Conservation (phyloP, 805 yeast genomes). For the Millerago galiae region DNA sequence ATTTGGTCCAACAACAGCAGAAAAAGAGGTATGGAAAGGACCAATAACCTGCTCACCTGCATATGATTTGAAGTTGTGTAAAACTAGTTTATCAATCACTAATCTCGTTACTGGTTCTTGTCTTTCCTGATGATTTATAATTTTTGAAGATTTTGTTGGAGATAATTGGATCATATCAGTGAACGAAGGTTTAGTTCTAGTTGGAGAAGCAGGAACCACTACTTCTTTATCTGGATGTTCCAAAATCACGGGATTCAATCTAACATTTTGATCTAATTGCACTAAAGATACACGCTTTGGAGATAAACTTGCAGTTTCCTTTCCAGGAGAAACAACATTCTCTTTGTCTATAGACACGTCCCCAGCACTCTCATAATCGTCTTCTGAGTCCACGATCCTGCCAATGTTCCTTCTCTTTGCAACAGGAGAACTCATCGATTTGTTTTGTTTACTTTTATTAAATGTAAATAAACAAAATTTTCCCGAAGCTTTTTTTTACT, state of each 20-base stretch:
- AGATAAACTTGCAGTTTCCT: constrained; percentile 11
- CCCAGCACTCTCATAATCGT: constrained; percentile 10
- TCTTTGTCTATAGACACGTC: constrained; percentile 15
- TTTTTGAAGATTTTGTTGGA: constrained; percentile 31
- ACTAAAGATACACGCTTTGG: constrained; percentile 21
- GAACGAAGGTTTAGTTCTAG: constrained; percentile 28
- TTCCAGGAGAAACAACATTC: constrained; percentile 18
- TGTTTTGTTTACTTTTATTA: not conserved
- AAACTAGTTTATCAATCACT: constrained; percentile 65
- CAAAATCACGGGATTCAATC: constrained; percentile 11
- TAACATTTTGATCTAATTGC: constrained; percentile 18
- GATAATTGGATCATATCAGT: constrained; percentile 35
- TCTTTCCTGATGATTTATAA: constrained; percentile 24
- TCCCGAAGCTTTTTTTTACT: too few species aligned
- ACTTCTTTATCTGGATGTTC: constrained; percentile 15
- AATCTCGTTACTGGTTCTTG: constrained; percentile 45
- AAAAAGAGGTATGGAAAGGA: constrained; percentile 88
- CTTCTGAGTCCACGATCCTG: constrained; percentile 9
- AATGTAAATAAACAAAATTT: too few species aligned
- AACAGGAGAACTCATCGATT: constrained; percentile 21
- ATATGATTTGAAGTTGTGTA: constrained; percentile 88
- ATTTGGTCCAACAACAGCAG: constrained; percentile 98
- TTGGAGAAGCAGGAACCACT: constrained; percentile 24
- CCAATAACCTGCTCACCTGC: constrained; percentile 93
- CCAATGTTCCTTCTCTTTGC: constrained; percentile 19